Evolutionary conservation across 257 asterid genomes (phyloP).

Genomic region (Nyctanthes arbortristis): DNA sequence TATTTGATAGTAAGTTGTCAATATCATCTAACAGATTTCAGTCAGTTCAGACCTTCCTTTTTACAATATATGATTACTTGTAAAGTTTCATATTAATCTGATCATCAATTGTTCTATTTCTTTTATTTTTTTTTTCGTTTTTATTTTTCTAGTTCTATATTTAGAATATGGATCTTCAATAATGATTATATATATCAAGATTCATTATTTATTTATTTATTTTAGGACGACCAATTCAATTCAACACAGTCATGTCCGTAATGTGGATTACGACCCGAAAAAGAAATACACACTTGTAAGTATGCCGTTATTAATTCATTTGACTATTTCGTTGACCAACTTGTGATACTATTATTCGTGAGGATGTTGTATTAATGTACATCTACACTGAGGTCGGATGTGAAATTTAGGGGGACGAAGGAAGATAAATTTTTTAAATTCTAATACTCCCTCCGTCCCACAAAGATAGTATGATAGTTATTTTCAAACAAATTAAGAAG

Average conservation of each 20-base stretch:
- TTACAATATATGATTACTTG: slow-evolving; percentile 11
- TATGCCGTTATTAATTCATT: slow-evolving; percentile 24
- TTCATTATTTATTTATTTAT: slow-evolving; percentile 19
- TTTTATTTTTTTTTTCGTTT: too few relatives aligned
- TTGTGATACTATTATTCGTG: neutral
- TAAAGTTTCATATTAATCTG: slow-evolving; percentile 14
- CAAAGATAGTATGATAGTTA: too few relatives aligned
- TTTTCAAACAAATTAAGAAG: too few relatives aligned
- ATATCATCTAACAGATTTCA: neutral
- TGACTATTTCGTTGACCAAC: neutral
- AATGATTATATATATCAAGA: slow-evolving; percentile 17
- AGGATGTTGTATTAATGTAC: neutral
- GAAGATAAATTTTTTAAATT: too few relatives aligned
- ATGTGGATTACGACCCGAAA: slow-evolving; percentile 83
- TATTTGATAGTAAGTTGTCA: slow-evolving; percentile 5
- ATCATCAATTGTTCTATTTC: neutral
- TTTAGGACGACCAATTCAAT: slow-evolving; percentile 80
- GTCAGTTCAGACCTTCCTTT: slow-evolving; percentile 7
- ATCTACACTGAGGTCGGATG: neutral
- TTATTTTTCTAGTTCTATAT: neutral
- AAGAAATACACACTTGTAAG: slow-evolving; percentile 87
- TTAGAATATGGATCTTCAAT: neutral
- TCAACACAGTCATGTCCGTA: slow-evolving; percentile 77
- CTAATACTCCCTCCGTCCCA: too few relatives aligned
- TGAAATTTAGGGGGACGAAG: too few relatives aligned